These are phyloP conservation scores for Russula emetica DNA, from an alignment of 768 basidiomycete species.

Conservation along the genomic window DNA sequence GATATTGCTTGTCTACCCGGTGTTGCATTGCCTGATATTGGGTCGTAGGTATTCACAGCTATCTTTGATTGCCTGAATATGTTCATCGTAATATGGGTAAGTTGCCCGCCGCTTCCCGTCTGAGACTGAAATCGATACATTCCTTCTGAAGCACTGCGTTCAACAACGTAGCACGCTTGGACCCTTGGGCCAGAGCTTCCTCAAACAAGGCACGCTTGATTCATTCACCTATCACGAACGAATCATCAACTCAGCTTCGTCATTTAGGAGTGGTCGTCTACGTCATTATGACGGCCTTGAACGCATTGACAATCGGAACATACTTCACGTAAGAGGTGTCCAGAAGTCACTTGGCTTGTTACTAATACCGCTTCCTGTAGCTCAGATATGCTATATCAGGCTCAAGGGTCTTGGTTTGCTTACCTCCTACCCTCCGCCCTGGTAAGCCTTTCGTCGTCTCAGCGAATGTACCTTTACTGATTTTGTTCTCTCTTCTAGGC, in stretches of 20 bases:
- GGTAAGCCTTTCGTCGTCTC: conserved; percentile 10
- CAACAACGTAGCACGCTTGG: conserved; percentile 14
- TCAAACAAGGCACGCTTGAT: conserved; percentile 24
- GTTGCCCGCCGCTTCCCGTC: neutral
- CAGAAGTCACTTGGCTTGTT: neutral
- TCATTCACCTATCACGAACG: neutral
- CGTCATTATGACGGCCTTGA: conserved; percentile 24
- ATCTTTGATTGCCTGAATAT: conserved; percentile 21
- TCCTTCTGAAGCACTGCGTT: conserved; percentile 19
- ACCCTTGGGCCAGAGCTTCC: conserved; percentile 20
- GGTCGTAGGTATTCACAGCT: conserved; percentile 6
- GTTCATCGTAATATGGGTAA: conserved; percentile 14
- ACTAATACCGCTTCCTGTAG: conserved; percentile 9
- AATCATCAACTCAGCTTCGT: neutral
- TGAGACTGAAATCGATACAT: neutral
- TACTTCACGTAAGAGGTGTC: conserved; percentile 19
- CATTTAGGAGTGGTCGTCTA: conserved; percentile 24
- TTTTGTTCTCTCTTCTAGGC: conserved; percentile 5
- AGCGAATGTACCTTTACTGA: neutral
- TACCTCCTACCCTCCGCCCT: conserved; percentile 23
- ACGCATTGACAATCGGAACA: conserved; percentile 24
- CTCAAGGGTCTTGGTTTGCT: conserved; percentile 25
- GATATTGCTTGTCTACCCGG: neutral
- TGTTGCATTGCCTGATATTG: neutral
- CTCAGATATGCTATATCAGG: conserved; percentile 5